Evolutionary conservation across 768 basidiomycete species (phyloP), one percentile per base, ranked within the genome.

Genomic region (Pisolithus microcarpus): DNA sequence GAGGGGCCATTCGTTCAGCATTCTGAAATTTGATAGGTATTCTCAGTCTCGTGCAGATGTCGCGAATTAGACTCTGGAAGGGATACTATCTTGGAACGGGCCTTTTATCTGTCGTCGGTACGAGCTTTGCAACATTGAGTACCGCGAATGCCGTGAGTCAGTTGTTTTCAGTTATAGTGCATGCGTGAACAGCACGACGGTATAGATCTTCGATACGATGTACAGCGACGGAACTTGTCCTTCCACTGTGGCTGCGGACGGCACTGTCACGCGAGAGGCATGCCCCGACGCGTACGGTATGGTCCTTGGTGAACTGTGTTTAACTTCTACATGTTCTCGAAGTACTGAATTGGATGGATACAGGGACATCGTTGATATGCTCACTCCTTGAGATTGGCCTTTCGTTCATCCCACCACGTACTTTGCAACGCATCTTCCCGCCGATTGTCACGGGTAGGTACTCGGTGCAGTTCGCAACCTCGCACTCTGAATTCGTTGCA

Each of bases 241-340:
- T 0, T 78, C 77, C 0, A 75, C 72, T 2, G 75, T 72, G 0
- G 70, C 66, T 10, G 65, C 76, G 1, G 80, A 87, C 56, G 89
- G 89, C 0, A 77, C 74, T 0, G 65, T 79, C 16, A 77, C 76
- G 11, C 75, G 79, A 7, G 75, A 71, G 0, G 61, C 85, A 8
- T 91, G 87, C 64, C 88, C 86, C 0, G 85, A 89, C 49, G 88
- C 87, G 0, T 91, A 85, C 59, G 88, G 89, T 21, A 84, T 77
- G 69, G 70, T 91, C 4, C 75, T 91, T 26, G 85, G 88, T 80
- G 57, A 40, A 70, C 26, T 26, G 56, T 15, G 38, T 26, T 23
- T 42, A 1, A 10, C 3, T 18, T 6, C 11, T 3, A 4, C 8
- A 5, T 43, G 16, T 23, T 26, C 36, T 13, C 31, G 9, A 38